These are phyloP conservation scores for Raddia distichophylla DNA, from an alignment of 176 grass and related monocot genomes.

Conservation along the genomic window DNA sequence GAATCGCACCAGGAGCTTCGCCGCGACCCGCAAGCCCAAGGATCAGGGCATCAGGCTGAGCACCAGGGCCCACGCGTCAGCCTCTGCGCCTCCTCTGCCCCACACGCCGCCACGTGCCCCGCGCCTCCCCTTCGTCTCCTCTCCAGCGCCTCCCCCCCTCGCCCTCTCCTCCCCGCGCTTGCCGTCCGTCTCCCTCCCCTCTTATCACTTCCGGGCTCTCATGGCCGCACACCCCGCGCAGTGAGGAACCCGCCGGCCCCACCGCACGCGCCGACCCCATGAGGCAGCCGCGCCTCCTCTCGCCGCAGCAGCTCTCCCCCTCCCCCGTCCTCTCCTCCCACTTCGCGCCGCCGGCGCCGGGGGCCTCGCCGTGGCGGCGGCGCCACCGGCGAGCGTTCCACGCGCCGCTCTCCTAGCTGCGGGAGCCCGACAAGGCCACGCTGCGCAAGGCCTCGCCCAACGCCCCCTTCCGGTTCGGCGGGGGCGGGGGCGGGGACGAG, in stretches of 20 bases:
- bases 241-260: slow-evolving; percentile 27
- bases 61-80: background rate
- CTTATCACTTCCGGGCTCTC: slow-evolving; percentile 45
- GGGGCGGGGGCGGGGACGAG: slow-evolving; percentile 26
- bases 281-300: slow-evolving; percentile 66
- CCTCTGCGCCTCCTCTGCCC: background rate
- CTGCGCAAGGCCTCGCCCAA: slow-evolving; percentile 80
- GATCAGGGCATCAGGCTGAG: background rate
- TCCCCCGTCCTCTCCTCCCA: slow-evolving; percentile 45
- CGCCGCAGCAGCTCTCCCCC: slow-evolving; percentile 41
- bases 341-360: slow-evolving; percentile 52
- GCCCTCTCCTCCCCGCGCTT: background rate
- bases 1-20: background rate
- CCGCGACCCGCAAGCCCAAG: no score
- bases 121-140: slow-evolving; percentile 25
- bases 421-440: slow-evolving; percentile 78
- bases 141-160: background rate
- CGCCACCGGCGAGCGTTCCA: slow-evolving; percentile 39
- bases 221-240: slow-evolving; percentile 39
- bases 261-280: slow-evolving; percentile 43
- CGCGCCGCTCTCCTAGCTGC: slow-evolving; percentile 69
- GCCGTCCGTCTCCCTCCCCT: background rate
- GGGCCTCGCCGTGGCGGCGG: slow-evolving; percentile 43
- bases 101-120: slow-evolving; percentile 23
- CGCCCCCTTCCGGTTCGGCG: slow-evolving; percentile 66